phyloP scores from a whole-genome alignment of 73 alveolate species.

The Tetrahymena borealis region DNA sequence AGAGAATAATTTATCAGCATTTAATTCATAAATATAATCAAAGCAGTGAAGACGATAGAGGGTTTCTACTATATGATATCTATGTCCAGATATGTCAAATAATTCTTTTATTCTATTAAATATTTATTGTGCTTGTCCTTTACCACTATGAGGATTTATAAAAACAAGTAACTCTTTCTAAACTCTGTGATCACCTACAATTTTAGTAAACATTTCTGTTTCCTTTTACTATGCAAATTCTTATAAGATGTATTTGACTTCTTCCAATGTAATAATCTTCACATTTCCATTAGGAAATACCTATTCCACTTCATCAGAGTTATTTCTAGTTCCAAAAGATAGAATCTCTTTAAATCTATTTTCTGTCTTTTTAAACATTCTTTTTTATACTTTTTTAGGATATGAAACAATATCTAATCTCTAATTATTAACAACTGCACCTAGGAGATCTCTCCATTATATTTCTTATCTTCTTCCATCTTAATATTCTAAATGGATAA shows the following conservation, averaged over 20 bases:
- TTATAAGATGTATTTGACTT: neutral
- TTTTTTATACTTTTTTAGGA: neutral
- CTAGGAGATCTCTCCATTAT: neutral
- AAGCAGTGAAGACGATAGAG: constrained; percentile 22
- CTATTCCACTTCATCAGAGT: neutral
- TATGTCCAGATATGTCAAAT: constrained; percentile 17
- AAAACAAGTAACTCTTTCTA: constrained; percentile 2
- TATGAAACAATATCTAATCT: neutral
- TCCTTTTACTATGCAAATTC: neutral
- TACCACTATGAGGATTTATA: constrained; percentile 37
- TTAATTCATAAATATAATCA: constrained; percentile 11
- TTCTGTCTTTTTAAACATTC: neutral
- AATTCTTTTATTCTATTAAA: constrained; percentile 28
- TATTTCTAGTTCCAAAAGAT: neutral
- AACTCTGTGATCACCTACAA: neutral
- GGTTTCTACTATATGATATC: constrained; percentile 22
- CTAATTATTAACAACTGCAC: neutral
- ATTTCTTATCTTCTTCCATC: neutral
- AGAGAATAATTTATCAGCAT: neutral
- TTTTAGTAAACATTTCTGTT: neutral
- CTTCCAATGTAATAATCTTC: neutral
- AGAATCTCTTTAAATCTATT: neutral
- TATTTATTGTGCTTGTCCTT: constrained; percentile 29
- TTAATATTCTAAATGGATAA: neutral
- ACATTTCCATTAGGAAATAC: neutral